Evolutionary conservation across 2,329 filamentous ascomycete genomes (phyloP).

Genomic region (Monilinia aucupariae): DNA sequence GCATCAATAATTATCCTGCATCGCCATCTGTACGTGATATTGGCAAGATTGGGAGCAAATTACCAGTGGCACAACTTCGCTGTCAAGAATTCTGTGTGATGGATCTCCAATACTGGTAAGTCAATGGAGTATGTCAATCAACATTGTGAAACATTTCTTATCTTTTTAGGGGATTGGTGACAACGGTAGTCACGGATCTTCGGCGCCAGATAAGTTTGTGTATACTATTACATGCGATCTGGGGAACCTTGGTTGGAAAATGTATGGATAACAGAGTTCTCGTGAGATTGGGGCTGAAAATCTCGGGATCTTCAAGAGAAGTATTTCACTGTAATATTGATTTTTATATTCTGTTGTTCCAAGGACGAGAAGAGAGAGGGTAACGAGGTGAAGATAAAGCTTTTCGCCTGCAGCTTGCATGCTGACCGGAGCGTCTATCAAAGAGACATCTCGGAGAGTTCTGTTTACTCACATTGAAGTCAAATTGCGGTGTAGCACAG

Average conservation of each 20-base stretch:
- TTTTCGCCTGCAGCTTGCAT: not conserved
- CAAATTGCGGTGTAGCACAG: not conserved
- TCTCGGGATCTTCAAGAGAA: not conserved
- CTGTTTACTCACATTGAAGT: not conserved
- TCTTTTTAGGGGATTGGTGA: not conserved
- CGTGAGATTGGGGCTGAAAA: not conserved
- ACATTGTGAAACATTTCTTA: constrained; percentile 11
- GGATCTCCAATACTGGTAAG: not conserved
- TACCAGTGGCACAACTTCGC: not conserved
- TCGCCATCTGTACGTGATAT: not conserved
- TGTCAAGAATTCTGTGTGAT: not conserved
- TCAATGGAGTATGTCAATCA: constrained; percentile 1
- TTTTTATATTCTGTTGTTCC: not conserved
- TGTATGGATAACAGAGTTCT: not conserved
- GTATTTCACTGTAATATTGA: not conserved
- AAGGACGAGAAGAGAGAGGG: not conserved
- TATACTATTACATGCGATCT: not conserved
- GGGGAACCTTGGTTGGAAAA: not conserved
- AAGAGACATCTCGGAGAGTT: not conserved
- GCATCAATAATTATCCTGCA: constrained; percentile 2
- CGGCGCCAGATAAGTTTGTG: not conserved
- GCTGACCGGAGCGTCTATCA: not conserved
- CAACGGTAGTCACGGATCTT: not conserved
- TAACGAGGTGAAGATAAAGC: not conserved
- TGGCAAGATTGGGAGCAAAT: not conserved